phyloP scores from a whole-genome alignment of 495 filamentous ascomycete genomes.

The Xylaria sp. region DNA sequence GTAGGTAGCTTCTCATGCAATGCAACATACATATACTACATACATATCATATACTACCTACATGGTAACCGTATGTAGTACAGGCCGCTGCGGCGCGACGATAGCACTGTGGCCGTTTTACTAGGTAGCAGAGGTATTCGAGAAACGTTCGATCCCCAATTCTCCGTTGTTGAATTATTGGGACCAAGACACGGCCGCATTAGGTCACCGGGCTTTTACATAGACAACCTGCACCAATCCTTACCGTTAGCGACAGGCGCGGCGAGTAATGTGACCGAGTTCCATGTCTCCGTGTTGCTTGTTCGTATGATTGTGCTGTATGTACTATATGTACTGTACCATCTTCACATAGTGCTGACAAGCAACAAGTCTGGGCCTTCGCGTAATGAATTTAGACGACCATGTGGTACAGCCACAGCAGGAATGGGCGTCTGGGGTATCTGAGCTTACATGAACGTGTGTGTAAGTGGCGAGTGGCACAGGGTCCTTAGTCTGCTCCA shows the following conservation, averaged over 20 bases:
- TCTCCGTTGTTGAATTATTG: conserved; percentile 7
- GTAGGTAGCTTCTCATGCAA: conserved; percentile 26
- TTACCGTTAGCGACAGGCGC: conserved; percentile 11
- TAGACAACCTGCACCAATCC: neutral
- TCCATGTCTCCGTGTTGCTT: neutral
- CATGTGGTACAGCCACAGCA: neutral
- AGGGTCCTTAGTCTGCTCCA: neutral
- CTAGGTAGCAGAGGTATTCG: conserved; percentile 11
- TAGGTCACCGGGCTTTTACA: neutral
- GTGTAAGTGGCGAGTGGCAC: neutral
- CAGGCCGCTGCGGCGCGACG: conserved; percentile 5
- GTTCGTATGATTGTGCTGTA: neutral
- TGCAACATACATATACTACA: conserved; percentile 19
- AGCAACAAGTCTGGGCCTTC: neutral
- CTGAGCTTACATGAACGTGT: neutral
- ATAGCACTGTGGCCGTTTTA: conserved; percentile 14
- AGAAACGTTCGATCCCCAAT: conserved; percentile 24
- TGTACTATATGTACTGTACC: no score
- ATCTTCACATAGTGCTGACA: neutral
- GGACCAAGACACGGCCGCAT: conserved; percentile 12
- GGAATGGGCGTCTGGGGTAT: neutral
- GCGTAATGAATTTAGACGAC: neutral
- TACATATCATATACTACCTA: no score
- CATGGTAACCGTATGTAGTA: no score
- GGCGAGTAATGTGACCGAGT: conserved; percentile 14